phyloP scores from a whole-genome alignment of 306 rosid genomes.

The Glycine soja region DNA sequence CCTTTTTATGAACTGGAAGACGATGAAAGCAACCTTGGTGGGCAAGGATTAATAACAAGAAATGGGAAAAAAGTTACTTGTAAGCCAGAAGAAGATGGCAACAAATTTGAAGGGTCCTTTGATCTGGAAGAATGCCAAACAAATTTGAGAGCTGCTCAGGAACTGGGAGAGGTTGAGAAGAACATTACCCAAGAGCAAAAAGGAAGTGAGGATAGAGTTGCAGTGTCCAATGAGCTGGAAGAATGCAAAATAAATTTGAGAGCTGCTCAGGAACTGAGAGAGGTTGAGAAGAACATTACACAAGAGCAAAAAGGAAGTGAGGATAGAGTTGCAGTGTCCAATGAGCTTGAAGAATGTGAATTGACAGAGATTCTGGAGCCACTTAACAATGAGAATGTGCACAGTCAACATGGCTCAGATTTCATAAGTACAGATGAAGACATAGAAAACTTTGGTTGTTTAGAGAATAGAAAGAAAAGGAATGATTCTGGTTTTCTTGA shows the following conservation, averaged over 20 bases:
- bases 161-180: slow-evolving; percentile 39
- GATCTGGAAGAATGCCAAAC: slow-evolving; percentile 46
- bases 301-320: slow-evolving; percentile 52
- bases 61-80: slow-evolving; percentile 41
- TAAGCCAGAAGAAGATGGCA: slow-evolving; percentile 47
- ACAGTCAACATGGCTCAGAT: slow-evolving; percentile 46
- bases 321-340: slow-evolving; percentile 44
- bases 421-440: slow-evolving; percentile 42
- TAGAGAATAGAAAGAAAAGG: slow-evolving; percentile 49
- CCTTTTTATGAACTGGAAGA: slow-evolving; percentile 47
- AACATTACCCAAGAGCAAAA: slow-evolving; percentile 45
- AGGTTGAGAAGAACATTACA: slow-evolving; percentile 37
- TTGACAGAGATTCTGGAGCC: slow-evolving; percentile 50
- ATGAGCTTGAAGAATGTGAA: slow-evolving; percentile 51
- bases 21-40: slow-evolving; percentile 49
- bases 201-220: slow-evolving; percentile 51
- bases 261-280: slow-evolving; percentile 44
- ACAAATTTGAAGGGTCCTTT: slow-evolving; percentile 40
- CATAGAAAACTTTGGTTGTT: slow-evolving; percentile 40
- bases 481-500: slow-evolving; percentile 51
- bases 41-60: slow-evolving; percentile 38
- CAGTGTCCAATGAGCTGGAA: slow-evolving; percentile 43
- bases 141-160: slow-evolving; percentile 40
- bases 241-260: slow-evolving; percentile 39
- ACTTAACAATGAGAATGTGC: slow-evolving; percentile 36